Percentiles rank a stretch among this genome's conserved stretches.
phyloP scores from a whole-genome alignment of 2,329 filamentous ascomycete species.

The Aspergillus cejpii region DNA sequence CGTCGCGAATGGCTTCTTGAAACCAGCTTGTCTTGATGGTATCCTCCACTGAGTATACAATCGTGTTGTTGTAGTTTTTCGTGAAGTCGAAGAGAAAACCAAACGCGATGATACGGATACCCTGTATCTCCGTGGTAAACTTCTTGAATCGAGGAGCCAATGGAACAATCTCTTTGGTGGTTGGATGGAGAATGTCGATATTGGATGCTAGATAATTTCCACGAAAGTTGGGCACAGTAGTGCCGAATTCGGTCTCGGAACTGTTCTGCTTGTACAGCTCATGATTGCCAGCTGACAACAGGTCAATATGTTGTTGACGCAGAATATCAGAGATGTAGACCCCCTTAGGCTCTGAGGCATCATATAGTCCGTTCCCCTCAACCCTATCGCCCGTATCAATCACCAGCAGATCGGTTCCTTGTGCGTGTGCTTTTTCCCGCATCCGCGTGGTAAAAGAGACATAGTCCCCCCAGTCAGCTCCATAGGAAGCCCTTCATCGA shows the following conservation, averaged over 20 bases:
- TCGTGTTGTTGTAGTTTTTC: conserved; percentile 82
- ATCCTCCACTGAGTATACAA: conserved; percentile 71
- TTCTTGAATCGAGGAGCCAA: conserved; percentile 78
- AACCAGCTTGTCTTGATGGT: conserved; percentile 86
- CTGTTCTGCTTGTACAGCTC: conserved; percentile 82
- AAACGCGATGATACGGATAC: conserved; percentile 76
- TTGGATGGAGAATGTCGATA: conserved; percentile 73
- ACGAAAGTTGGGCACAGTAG: conserved; percentile 75
- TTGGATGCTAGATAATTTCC: conserved; percentile 84
- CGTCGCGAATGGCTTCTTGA: conserved; percentile 69
- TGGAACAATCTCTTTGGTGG: conserved; percentile 63
- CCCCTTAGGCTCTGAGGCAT: conserved; percentile 80
- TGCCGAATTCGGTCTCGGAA: conserved; percentile 67
- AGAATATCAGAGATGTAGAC: conserved; percentile 84
- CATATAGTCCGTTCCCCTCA: conserved; percentile 92
- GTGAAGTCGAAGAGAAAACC: conserved; percentile 95
- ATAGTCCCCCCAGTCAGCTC: conserved; percentile 97
- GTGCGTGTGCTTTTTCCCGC: conserved; percentile 66
- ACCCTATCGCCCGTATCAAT: conserved; percentile 90
- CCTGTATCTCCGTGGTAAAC: conserved; percentile 86
- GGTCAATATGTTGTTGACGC: conserved; percentile 71
- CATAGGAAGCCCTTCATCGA: conserved; percentile 66
- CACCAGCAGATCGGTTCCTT: conserved; percentile 79
- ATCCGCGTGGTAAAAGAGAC: conserved; percentile 85
- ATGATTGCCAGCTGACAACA: conserved; percentile 86